phyloP scores from a whole-genome alignment of 129 eudicot genomes.

The carrot (Daucus carota) region DH1_v3.0 NC_030381.2:25103501-25104000 shows the following conservation, averaged over 20 bases:
- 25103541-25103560: conserved; percentile 73
- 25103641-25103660: conserved; percentile 77
- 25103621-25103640: conserved; percentile 83
- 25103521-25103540: conserved; percentile 82
- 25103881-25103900: conserved; percentile 67
- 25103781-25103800: conserved; percentile 81
- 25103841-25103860: conserved; percentile 29
- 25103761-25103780: conserved; percentile 71
- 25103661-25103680: conserved; percentile 75
- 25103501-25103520: conserved; percentile 81
- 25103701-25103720: conserved; percentile 82
- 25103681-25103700: conserved; percentile 86
- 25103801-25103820: conserved; percentile 48
- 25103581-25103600: conserved; percentile 82
- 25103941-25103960: conserved; percentile 9
- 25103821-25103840: conserved; percentile 48
- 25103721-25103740: conserved; percentile 86
- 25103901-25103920: conserved; percentile 25
- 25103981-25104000: conserved; percentile 42
- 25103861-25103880: conserved; percentile 44
- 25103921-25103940: conserved; percentile 50
- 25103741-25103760: conserved; percentile 86
- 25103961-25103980: conserved; percentile 42
- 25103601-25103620: conserved; percentile 65
- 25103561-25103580: conserved; percentile 70